These are phyloP conservation scores for Zygosaccharomyces pseudobailii DNA, from an alignment of 1,139 yeast genomes.

Conservation along the genomic window DNA sequence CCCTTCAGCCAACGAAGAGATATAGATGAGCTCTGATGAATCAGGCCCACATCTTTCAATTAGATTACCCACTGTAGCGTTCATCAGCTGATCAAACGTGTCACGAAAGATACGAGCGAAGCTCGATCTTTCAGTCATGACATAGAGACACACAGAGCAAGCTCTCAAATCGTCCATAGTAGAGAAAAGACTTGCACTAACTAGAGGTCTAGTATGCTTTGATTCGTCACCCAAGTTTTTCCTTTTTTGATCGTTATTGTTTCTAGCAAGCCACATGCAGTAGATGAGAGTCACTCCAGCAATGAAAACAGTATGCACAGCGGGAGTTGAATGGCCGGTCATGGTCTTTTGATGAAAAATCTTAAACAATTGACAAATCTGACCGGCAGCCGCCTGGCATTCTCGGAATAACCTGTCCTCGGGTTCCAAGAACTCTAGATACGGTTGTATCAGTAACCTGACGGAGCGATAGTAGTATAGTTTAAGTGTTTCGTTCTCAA, in stretches of 20 bases:
- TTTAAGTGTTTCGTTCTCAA: conserved; percentile 50
- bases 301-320: conserved; percentile 57
- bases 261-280: conserved; percentile 57
- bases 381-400: conserved; percentile 63
- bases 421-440: conserved; percentile 51
- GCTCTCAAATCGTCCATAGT: conserved; percentile 55
- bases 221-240: conserved; percentile 45
- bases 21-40: conserved; percentile 45
- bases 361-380: conserved; percentile 53
- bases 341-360: conserved; percentile 55
- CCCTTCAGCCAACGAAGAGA: conserved; percentile 7
- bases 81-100: conserved; percentile 56
- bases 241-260: conserved; percentile 48
- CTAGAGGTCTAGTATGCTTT: conserved; percentile 50
- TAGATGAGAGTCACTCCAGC: conserved; percentile 60
- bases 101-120: conserved; percentile 55
- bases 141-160: conserved; percentile 53
- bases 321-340: conserved; percentile 54
- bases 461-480: conserved; percentile 54
- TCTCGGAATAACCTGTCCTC: conserved; percentile 52
- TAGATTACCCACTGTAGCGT: conserved; percentile 51
- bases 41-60: conserved; percentile 54
- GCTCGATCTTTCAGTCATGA: conserved; percentile 57
- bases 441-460: conserved; percentile 53
- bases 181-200: conserved; percentile 45